Evolutionary conservation across 2,329 filamentous ascomycete species (phyloP).

Genomic region (Penicillium sp.): DNA sequence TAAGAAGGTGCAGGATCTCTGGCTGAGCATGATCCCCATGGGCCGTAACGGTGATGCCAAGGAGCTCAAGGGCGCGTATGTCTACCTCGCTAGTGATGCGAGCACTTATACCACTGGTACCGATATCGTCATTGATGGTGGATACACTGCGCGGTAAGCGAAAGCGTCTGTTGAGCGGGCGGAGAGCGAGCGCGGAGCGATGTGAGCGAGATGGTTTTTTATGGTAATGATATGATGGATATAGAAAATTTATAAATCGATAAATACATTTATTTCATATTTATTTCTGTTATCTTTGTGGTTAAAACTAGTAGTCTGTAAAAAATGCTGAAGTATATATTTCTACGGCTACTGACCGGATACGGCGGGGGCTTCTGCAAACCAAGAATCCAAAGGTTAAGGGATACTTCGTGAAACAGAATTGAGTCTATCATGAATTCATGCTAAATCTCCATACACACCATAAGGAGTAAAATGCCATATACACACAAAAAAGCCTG

Average conservation of each 20-base stretch:
- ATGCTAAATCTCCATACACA: conserved; percentile 6
- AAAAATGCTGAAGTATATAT: too few species aligned
- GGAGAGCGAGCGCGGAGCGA: not conserved
- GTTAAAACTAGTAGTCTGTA: too few species aligned
- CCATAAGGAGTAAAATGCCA: not conserved
- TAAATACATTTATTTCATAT: not conserved
- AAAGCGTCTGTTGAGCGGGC: not conserved
- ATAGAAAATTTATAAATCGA: not conserved
- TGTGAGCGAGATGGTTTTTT: not conserved
- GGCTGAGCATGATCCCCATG: conserved; percentile 65
- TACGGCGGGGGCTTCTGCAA: too few species aligned
- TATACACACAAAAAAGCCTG: too few species aligned
- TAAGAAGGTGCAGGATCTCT: conserved; percentile 61
- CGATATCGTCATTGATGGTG: conserved; percentile 56
- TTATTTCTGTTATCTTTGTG: too few species aligned
- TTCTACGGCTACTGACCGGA: too few species aligned
- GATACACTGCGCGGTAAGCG: conserved; percentile 51
- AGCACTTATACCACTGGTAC: conserved; percentile 56
- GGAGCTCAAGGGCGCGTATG: conserved; percentile 66
- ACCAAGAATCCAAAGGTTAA: too few species aligned
- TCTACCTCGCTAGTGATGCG: conserved; percentile 55
- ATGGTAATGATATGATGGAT: not conserved
- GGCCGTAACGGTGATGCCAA: conserved; percentile 67
- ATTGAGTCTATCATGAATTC: too few species aligned
- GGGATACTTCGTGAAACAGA: too few species aligned